Percentiles rank a stretch among this genome's conserved stretches.
Conservation (phyloP, 2,329 filamentous ascomycete species). For the Cladosporium oxysporum region DNA sequence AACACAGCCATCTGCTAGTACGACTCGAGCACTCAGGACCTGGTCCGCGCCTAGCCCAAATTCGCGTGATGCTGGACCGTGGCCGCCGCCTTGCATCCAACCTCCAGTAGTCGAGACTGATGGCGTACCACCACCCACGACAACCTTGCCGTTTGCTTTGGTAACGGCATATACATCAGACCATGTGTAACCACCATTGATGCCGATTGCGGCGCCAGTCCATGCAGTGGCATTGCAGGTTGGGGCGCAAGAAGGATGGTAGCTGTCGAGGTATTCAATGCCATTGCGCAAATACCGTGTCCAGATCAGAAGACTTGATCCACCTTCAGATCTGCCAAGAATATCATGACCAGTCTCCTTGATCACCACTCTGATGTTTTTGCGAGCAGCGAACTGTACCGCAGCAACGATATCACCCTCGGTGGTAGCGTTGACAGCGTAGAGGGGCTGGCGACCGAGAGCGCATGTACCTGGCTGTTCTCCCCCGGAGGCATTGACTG, state of each 20-base stretch:
- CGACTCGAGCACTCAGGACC: constrained; percentile 26
- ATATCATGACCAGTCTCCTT: constrained; percentile 60
- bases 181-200: constrained; percentile 37
- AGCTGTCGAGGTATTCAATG: constrained; percentile 32
- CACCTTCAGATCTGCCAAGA: constrained; percentile 38
- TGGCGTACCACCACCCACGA: constrained; percentile 31
- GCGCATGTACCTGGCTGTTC: constrained; percentile 29
- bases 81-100: constrained; percentile 33
- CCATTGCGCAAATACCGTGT: constrained; percentile 34
- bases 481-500: constrained; percentile 29
- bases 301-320: constrained; percentile 38
- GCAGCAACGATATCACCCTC: constrained; percentile 41
- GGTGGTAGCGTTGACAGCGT: constrained; percentile 40
- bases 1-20: constrained; percentile 28
- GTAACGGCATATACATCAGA: constrained; percentile 37
- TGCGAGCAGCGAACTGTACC: constrained; percentile 39
- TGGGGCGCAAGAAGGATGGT: constrained; percentile 26
- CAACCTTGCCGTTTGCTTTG: constrained; percentile 30
- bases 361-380: constrained; percentile 49
- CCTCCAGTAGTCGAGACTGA: constrained; percentile 30
- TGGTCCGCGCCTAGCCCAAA: constrained; percentile 33
- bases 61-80: constrained; percentile 26
- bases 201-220: constrained; percentile 36
- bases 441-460: constrained; percentile 30
- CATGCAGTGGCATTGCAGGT: constrained; percentile 33